A percentile compares a stretch with the other conserved stretches of the same genome.
Evolutionary conservation across 2,329 filamentous ascomycete genomes (phyloP).

Genomic region (Bertia moriformis): DNA sequence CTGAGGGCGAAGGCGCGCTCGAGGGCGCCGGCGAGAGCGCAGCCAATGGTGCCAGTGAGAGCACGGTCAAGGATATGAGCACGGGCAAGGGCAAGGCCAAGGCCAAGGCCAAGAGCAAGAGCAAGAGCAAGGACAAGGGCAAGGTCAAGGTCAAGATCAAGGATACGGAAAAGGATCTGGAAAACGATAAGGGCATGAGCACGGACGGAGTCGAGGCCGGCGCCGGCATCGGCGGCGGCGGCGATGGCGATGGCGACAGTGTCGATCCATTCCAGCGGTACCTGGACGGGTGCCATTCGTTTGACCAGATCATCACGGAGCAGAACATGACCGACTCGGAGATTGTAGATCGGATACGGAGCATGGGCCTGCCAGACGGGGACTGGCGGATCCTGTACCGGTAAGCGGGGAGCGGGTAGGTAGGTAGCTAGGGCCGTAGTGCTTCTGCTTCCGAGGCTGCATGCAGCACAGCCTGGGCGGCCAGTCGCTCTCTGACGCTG

Average conservation of each 20-base stretch:
- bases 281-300: constrained; percentile 60
- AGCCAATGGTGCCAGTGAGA: constrained; percentile 10
- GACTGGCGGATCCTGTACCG: constrained; percentile 40
- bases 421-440: too few species aligned
- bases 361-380: constrained; percentile 31
- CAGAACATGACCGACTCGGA: constrained; percentile 55
- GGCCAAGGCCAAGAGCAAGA: constrained; percentile 8
- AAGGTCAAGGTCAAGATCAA: constrained; percentile 12
- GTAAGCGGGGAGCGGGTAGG: too few species aligned
- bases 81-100: constrained; percentile 12
- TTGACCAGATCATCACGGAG: constrained; percentile 74
- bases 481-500: too few species aligned
- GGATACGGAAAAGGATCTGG: constrained; percentile 15
- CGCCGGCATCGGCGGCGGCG: constrained; percentile 12
- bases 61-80: constrained; percentile 5
- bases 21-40: constrained; percentile 6
- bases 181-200: constrained; percentile 21
- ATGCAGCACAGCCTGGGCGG: too few species aligned
- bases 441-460: too few species aligned
- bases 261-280: constrained; percentile 51
- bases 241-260: too few species aligned
- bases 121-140: constrained; percentile 15
- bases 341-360: constrained; percentile 54
- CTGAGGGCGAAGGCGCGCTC: constrained; percentile 2
- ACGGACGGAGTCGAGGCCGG: too few species aligned